A percentile compares a stretch with the other conserved stretches of the same genome.
Conservation (phyloP, 345 rosid species). For the Salix koriyanagi region DNA sequence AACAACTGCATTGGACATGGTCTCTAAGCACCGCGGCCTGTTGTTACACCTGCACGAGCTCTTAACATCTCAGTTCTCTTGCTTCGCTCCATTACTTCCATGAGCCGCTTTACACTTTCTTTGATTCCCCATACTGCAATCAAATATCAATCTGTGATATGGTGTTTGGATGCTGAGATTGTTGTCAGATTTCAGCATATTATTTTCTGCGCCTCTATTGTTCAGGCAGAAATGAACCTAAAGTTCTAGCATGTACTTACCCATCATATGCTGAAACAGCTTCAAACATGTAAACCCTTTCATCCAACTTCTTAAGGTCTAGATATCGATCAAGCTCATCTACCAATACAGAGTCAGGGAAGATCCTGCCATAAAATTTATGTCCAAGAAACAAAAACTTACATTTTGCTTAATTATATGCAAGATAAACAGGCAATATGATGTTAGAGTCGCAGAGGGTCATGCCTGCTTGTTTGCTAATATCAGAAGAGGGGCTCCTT, state of each 20-base stretch:
- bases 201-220: not conserved
- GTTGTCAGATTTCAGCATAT: not conserved
- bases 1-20: conserved; percentile 3
- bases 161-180: not conserved
- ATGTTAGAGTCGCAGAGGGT: not conserved
- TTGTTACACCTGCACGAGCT: conserved; percentile 51
- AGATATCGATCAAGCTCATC: conserved; percentile 81
- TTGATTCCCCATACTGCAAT: conserved; percentile 81
- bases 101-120: conserved; percentile 84
- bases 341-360: conserved; percentile 74
- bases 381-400: not conserved
- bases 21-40: conserved; percentile 36
- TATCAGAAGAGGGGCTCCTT: conserved; percentile 89
- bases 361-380: conserved; percentile 60
- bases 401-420: not conserved
- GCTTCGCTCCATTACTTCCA: conserved; percentile 94
- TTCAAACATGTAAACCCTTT: conserved; percentile 88
- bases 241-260: conserved; percentile 35
- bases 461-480: conserved; percentile 94
- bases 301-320: conserved; percentile 90
- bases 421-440: not conserved
- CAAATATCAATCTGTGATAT: conserved; percentile 4
- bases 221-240: not conserved
- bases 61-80: conserved; percentile 88
- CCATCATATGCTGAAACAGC: conserved; percentile 93